Evolutionary conservation across 805 yeast species (phyloP), one percentile per base, ranked within the genome.

Genomic region (Debaryomyces prosopidis): DNA sequence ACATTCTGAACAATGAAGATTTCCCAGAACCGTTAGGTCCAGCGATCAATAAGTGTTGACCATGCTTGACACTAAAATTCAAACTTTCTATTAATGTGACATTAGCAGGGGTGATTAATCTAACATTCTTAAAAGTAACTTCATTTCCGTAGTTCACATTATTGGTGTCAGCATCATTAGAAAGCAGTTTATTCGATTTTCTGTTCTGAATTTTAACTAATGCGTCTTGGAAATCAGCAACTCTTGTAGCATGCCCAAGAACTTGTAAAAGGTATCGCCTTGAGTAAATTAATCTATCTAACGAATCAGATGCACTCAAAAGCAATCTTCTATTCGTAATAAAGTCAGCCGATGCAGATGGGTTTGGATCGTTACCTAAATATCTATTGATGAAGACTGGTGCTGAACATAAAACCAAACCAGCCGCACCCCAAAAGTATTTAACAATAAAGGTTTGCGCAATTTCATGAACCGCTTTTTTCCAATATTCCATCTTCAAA

Each of bases 1-100:
- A 76, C 57, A 91, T 80, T 60, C 98, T 79, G 65, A 91, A 91
- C 46, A 91, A 70, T 0, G 97, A 91, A 0, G 97, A 90, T 67
- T 91, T 91, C 20, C 98, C 98, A 51, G 96, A 87, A 1, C 98
- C 98, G 60, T 91, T 91, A 11, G 97, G 97, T 0, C 98, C 98
- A 8, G 92, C 90, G 60, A 91, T 90, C 43, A 91, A 74, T 41
- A 91, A 71, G 65, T 91, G 94, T 42, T 90, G 84, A 30, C 97
- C 97, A 28, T 81, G 85, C 50, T 84, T 79, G 43, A 91, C 79
- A 41, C 84, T 77, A 63, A 91, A 90, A 20, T 80, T 73, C 54
- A 91, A 73, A 32, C 80, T 77, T 36, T 79, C 73, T 17, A 87
- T 84, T 38, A 91, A 72, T 0, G 84, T 76, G 36, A 87, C 91